Evolutionary conservation across 805 yeast species (phyloP), one percentile per base, ranked within the genome.

Genomic region (Spathaspora arborariae): DNA sequence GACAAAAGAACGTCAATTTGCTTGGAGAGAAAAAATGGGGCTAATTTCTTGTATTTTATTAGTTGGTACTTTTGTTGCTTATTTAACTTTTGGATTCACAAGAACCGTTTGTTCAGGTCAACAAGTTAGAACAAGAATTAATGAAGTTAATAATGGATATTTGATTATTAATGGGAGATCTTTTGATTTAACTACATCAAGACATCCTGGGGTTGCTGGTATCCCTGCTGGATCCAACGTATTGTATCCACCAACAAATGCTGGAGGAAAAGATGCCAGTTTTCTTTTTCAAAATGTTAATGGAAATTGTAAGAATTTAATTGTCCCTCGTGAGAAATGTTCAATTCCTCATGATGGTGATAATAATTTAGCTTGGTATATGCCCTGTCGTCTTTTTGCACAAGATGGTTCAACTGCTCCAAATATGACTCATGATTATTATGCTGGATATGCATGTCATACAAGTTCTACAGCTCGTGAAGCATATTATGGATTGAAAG

Each of bases 11-110:
- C 80, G 96, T 49, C 97, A 91, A 62, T 81, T 82, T 73, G 98
- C 98, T 0, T 94, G 99, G 99, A 79, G 99, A 59, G 99, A 94
- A 60, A 92, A 92, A 60, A 85, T 91, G 45, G 98, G 89, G 1
- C 74, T 94, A 39, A 73, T 92, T 39, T 76, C 94, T 1, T 75
- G 90, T 45, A 90, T 92, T 56, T 52, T 85, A 16, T 76, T 78
- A 54, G 68, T 87, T 40, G 97, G 94, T 46, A 81, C 88, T 0
- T 63, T 85, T 44, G 85, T 90, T 35, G 97, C 96, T 1, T 94
- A 76, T 62, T 72, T 92, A 54, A 89, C 97, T 1, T 92, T 92
- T 68, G 98, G 98, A 77, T 72, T 92, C 67, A 86, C 96, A 8
- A 79, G 78, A 55, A 79, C 96, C 0, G 95, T 90, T 13, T 94